phyloP scores from a whole-genome alignment of 352 stramenopile species.

The Phytophthora hibernalis region DNA sequence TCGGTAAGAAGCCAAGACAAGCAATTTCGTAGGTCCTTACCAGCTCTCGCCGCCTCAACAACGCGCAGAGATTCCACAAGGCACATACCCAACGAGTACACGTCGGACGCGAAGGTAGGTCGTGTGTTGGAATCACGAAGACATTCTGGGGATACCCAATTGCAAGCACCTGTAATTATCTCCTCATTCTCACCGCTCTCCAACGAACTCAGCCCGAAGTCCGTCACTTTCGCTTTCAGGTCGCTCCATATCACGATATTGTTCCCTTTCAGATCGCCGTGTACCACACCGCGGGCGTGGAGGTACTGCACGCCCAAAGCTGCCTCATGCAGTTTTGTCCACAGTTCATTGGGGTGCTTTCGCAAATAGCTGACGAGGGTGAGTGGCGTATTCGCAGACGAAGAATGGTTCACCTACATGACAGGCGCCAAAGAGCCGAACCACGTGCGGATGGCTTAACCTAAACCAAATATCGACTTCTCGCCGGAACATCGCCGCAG shows the following conservation, averaged over 20 bases:
- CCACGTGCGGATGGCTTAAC: conserved; percentile 25
- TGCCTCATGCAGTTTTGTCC: no score
- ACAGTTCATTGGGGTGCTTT: no score
- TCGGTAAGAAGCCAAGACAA: not conserved
- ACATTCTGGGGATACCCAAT: conserved; percentile 20
- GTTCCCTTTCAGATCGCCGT: no score
- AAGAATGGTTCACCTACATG: conserved; percentile 24
- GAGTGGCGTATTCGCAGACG: no score
- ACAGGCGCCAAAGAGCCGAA: conserved; percentile 27
- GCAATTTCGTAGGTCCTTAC: not conserved
- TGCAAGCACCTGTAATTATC: not conserved
- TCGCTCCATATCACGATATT: no score
- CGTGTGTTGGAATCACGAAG: not conserved
- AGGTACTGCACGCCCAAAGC: no score
- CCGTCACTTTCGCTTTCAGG: no score
- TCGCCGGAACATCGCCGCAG: conserved; percentile 12
- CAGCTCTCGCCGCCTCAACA: conserved; percentile 3
- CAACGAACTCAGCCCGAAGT: conserved; percentile 23
- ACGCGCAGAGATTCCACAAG: conserved; percentile 13
- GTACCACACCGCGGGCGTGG: no score
- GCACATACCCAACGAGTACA: no score
- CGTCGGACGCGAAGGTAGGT: conserved; percentile 2
- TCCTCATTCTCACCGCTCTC: not conserved
- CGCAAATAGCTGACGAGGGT: no score
- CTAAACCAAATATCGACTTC: conserved; percentile 34